Conservation (phyloP, 2,329 filamentous ascomycete genomes). For the Beauveria sp. region DNA sequence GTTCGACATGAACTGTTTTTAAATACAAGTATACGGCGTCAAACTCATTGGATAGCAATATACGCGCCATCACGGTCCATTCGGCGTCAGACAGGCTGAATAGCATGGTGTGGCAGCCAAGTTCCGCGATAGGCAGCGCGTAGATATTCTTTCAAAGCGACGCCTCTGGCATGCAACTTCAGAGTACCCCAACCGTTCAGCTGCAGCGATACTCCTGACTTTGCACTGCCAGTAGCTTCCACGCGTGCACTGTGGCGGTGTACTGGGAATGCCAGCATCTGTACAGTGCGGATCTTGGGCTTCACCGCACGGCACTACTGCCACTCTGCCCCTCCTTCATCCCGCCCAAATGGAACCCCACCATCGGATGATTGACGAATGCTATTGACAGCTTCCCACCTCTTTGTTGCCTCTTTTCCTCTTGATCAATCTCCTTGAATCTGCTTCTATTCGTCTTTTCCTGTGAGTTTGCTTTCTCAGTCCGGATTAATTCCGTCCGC, state of each 20-base stretch:
- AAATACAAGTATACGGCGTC: background rate
- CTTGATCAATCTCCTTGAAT: slow-evolving; percentile 15
- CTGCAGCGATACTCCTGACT: background rate
- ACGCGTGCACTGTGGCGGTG: slow-evolving; percentile 9
- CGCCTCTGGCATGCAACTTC: background rate
- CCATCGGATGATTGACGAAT: slow-evolving; percentile 8
- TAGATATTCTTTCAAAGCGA: background rate
- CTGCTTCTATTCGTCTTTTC: slow-evolving; percentile 6
- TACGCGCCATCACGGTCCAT: background rate
- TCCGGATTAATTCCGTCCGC: background rate
- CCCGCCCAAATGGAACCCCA: slow-evolving; percentile 8
- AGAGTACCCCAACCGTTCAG: background rate
- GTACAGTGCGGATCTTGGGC: slow-evolving; percentile 9
- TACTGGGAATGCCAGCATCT: background rate
- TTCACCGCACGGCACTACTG: background rate
- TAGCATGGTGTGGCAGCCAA: background rate
- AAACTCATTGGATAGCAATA: background rate
- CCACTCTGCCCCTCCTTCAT: slow-evolving; percentile 4
- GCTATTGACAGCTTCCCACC: slow-evolving; percentile 10
- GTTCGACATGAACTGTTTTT: background rate
- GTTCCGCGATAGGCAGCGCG: background rate
- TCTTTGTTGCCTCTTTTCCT: slow-evolving; percentile 12
- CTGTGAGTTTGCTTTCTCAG: background rate
- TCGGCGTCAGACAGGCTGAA: background rate
- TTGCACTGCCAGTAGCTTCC: background rate